A percentile compares a stretch with the other conserved stretches of the same genome.
phyloP scores from a whole-genome alignment of 768 basidiomycete species.

The Imleria badia region DNA sequence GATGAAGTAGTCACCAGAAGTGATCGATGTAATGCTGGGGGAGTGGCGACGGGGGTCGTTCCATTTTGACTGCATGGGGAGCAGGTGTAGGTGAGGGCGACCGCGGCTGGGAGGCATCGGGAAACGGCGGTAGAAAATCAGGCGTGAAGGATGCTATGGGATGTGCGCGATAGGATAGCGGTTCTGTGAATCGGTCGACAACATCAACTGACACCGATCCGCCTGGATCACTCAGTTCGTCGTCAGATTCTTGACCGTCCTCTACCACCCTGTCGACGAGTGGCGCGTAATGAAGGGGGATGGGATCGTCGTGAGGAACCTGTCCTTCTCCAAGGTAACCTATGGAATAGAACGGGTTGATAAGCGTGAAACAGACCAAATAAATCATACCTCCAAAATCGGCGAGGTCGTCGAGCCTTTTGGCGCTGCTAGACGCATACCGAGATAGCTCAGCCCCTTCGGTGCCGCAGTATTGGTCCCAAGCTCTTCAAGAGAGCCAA shows the following conservation, averaged over 20 bases:
- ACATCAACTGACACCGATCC: not conserved
- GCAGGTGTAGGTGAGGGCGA: constrained; percentile 41
- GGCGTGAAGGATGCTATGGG: constrained; percentile 32
- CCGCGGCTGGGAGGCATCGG: constrained; percentile 26
- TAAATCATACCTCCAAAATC: constrained; percentile 65
- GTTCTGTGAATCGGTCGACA: constrained; percentile 20
- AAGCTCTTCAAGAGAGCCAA: constrained; percentile 69
- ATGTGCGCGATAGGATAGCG: constrained; percentile 32
- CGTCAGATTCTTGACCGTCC: constrained; percentile 32
- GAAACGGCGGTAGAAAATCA: constrained; percentile 37
- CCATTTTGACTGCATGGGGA: constrained; percentile 29
- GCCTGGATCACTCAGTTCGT: constrained; percentile 22
- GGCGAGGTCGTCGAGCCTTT: constrained; percentile 68
- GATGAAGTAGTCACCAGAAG: constrained; percentile 66
- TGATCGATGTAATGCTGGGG: constrained; percentile 42
- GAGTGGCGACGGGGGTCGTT: constrained; percentile 40
- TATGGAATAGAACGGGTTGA: constrained; percentile 34
- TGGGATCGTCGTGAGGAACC: constrained; percentile 52
- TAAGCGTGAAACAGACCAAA: constrained; percentile 1
- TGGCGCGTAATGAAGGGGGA: constrained; percentile 51
- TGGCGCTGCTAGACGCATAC: constrained; percentile 61
- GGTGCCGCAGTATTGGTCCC: constrained; percentile 64
- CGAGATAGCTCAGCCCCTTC: constrained; percentile 70
- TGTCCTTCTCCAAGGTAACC: constrained; percentile 62
- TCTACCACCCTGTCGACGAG: constrained; percentile 29